These are phyloP conservation scores for Blastobotrys arbuscula DNA, from an alignment of 1,139 yeast genomes.

Conservation along the genomic window DNA sequence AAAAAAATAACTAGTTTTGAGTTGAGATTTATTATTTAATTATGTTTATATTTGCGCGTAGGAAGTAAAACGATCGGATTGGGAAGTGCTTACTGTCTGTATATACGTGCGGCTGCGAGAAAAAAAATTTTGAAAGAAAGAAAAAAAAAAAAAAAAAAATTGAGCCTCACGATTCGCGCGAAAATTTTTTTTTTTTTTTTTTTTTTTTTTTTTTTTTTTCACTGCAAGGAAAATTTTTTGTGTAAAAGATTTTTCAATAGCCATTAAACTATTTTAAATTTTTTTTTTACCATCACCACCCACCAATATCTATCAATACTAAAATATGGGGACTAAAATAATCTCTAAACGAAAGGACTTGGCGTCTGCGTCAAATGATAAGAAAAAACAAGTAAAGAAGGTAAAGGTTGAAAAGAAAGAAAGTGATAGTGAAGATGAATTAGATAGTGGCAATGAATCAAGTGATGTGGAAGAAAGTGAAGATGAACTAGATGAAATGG, in stretches of 20 bases:
- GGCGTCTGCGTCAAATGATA: background rate
- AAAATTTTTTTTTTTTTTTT: background rate
- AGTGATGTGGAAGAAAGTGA: slow-evolving; percentile 17
- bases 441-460: slow-evolving; percentile 1
- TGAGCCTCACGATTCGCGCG: background rate
- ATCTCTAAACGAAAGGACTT: slow-evolving; percentile 4
- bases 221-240: background rate
- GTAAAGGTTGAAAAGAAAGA: slow-evolving; percentile 14
- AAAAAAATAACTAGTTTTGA: too few species aligned
- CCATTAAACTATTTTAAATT: background rate
- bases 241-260: background rate
- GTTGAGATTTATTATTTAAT: too few species aligned
- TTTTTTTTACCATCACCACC: background rate
- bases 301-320: background rate
- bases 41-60: too few species aligned
- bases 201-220: background rate
- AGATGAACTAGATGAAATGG: slow-evolving; percentile 31
- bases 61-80: too few species aligned
- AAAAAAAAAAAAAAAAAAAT: background rate
- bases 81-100: too few species aligned
- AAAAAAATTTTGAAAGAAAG: too few species aligned
- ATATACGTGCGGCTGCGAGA: too few species aligned
- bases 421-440: background rate
- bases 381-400: slow-evolving; percentile 3
- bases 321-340: slow-evolving; percentile 3